Conservation (phyloP, 2,329 filamentous ascomycete species). For the Meredithiella fracta region DNA sequence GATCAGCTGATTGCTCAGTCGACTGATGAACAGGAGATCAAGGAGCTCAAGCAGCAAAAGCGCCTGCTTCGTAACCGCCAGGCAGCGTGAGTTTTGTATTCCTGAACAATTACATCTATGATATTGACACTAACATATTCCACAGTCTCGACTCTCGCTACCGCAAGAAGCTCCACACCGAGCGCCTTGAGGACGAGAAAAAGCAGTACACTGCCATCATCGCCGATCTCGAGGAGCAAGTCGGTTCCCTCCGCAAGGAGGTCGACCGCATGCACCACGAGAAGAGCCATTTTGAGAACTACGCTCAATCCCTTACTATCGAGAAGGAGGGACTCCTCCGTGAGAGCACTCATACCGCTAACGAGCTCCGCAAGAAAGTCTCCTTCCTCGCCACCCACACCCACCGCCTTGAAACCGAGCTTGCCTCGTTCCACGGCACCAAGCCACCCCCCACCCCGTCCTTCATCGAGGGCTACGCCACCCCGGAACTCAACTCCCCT, state of each 20-base stretch:
- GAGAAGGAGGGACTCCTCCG: slow-evolving; percentile 89
- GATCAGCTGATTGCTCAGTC: slow-evolving; percentile 81
- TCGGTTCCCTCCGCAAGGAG: slow-evolving; percentile 50
- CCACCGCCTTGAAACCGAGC: slow-evolving; percentile 43
- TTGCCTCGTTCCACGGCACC: slow-evolving; percentile 15
- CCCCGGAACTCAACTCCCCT: slow-evolving; percentile 67
- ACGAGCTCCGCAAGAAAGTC: slow-evolving; percentile 84
- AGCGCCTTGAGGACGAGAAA: slow-evolving; percentile 92
- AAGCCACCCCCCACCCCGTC: slow-evolving; percentile 18
- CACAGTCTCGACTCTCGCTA: slow-evolving; percentile 82
- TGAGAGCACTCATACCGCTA: slow-evolving; percentile 74
- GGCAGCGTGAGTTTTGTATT: slow-evolving; percentile 59
- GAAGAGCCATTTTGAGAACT: slow-evolving; percentile 57
- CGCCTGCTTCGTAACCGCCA: slow-evolving; percentile 85
- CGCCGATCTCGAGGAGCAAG: slow-evolving; percentile 60
- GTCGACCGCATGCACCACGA: slow-evolving; percentile 56
- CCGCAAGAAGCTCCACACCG: slow-evolving; percentile 95
- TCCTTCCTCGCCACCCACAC: slow-evolving; percentile 60
- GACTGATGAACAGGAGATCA: slow-evolving; percentile 81
- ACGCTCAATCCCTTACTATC: slow-evolving; percentile 58
- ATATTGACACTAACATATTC: neutral
- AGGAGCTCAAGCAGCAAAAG: slow-evolving; percentile 97
- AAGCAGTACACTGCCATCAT: slow-evolving; percentile 72
- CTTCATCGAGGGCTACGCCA: slow-evolving; percentile 46
- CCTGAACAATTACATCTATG: slow-evolving; percentile 14